phyloP scores from a whole-genome alignment of 352 stramenopile genomes.

The Globisporangium recalcitrans region DNA sequence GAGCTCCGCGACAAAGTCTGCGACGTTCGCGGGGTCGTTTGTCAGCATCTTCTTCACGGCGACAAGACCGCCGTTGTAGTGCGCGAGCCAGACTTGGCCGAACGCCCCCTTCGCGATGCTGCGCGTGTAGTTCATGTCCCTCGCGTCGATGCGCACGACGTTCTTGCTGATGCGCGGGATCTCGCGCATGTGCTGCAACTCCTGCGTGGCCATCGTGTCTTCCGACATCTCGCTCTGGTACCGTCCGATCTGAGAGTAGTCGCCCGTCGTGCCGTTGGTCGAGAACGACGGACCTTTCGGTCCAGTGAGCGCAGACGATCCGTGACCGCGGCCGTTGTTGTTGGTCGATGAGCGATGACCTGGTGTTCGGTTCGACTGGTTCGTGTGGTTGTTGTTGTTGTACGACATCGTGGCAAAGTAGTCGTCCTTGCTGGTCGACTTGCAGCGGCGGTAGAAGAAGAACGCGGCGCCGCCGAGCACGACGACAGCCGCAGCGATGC shows the following conservation, averaged over 20 bases:
- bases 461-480: slow-evolving; percentile 41
- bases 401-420: slow-evolving; percentile 29
- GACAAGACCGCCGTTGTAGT: slow-evolving; percentile 57
- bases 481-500: slow-evolving; percentile 43
- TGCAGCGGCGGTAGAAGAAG: slow-evolving; percentile 45
- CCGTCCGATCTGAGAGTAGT: slow-evolving; percentile 25
- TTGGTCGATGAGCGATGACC: slow-evolving; percentile 7
- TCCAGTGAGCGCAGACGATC: slow-evolving; percentile 11
- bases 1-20: slow-evolving; percentile 73
- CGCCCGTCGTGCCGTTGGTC: slow-evolving; percentile 14
- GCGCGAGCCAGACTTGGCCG: slow-evolving; percentile 76
- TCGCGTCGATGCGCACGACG: slow-evolving; percentile 47
- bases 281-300: slow-evolving; percentile 16
- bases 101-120: slow-evolving; percentile 79
- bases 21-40: slow-evolving; percentile 45
- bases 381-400: slow-evolving; percentile 32
- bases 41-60: slow-evolving; percentile 79
- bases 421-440: slow-evolving; percentile 27
- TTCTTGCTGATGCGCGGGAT: slow-evolving; percentile 30
- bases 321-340: slow-evolving; percentile 17
- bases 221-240: slow-evolving; percentile 21
- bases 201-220: slow-evolving; percentile 6
- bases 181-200: slow-evolving; percentile 18
- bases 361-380: slow-evolving; percentile 17
- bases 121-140: slow-evolving; percentile 76